Evolutionary conservation across 768 basidiomycete genomes (phyloP).

Genomic region (Neoboletus subvelutipes): DNA sequence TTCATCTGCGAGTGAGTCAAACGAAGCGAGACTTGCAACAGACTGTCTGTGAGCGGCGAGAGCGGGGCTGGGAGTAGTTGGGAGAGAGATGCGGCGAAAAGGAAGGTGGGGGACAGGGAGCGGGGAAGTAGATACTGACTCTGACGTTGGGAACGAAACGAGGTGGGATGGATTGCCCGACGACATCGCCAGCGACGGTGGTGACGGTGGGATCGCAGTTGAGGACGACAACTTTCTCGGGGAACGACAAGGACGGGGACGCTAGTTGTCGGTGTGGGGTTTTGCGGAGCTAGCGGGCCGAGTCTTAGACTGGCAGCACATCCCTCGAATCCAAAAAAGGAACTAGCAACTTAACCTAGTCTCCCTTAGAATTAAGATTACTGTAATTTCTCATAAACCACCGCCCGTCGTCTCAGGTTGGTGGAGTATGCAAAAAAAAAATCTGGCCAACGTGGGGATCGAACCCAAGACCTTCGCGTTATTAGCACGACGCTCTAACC

Average conservation of each 20-base stretch:
- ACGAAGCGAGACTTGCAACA: slow-evolving; percentile 67
- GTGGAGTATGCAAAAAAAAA: slow-evolving; percentile 7
- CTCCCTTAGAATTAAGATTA: too few species aligned
- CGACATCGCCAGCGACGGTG: slow-evolving; percentile 23
- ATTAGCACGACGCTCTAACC: slow-evolving; percentile 37
- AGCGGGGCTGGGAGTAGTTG: slow-evolving; percentile 48
- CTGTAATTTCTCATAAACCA: too few species aligned
- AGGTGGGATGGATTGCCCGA: slow-evolving; percentile 10
- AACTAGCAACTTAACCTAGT: too few species aligned
- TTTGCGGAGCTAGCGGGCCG: slow-evolving; percentile 20
- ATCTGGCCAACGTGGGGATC: slow-evolving; percentile 69
- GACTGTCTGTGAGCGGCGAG: slow-evolving; percentile 52
- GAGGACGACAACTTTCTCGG: background rate
- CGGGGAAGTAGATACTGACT: slow-evolving; percentile 23
- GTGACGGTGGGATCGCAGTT: slow-evolving; percentile 10
- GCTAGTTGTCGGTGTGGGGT: background rate
- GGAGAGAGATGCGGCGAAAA: slow-evolving; percentile 63
- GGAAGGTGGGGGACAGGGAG: slow-evolving; percentile 51
- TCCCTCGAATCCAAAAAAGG: slow-evolving; percentile 20
- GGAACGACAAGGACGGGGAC: background rate
- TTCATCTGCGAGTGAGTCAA: too few species aligned
- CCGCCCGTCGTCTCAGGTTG: too few species aligned
- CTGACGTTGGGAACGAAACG: slow-evolving; percentile 36
- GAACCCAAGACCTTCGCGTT: slow-evolving; percentile 65
- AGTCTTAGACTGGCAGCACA: slow-evolving; percentile 20